phyloP scores from a whole-genome alignment of 2,329 filamentous ascomycete genomes.

The Penicillium palitans region DNA sequence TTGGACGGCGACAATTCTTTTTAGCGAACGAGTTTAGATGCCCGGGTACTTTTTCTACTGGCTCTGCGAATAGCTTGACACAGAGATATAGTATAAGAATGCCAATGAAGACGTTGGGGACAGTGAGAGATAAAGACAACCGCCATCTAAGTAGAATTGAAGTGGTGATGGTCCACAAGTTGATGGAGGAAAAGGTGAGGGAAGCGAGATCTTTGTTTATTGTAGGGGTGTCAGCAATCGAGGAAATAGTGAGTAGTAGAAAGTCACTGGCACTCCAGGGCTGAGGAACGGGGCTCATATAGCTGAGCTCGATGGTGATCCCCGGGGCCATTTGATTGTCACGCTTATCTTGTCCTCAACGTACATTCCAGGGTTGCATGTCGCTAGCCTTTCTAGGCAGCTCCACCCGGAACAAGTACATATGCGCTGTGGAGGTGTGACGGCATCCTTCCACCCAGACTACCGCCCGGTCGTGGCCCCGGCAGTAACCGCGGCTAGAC shows the following conservation, averaged over 20 bases:
- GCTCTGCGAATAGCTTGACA: slow-evolving; percentile 33
- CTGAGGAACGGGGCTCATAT: slow-evolving; percentile 20
- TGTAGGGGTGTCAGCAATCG: slow-evolving; percentile 9
- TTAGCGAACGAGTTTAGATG: slow-evolving; percentile 22
- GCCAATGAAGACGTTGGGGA: slow-evolving; percentile 34
- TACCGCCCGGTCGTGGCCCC: background rate
- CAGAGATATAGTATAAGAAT: slow-evolving; percentile 36
- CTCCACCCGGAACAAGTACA: slow-evolving; percentile 22
- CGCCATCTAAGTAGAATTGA: slow-evolving; percentile 34
- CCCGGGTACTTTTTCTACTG: slow-evolving; percentile 31
- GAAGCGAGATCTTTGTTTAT: slow-evolving; percentile 3
- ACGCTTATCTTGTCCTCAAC: slow-evolving; percentile 15
- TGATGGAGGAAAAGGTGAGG: slow-evolving; percentile 5
- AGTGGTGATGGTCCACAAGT: slow-evolving; percentile 20
- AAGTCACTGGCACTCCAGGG: background rate
- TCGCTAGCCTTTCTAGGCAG: slow-evolving; percentile 26
- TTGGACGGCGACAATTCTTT: slow-evolving; percentile 8
- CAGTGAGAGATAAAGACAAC: slow-evolving; percentile 33
- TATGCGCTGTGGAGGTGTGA: background rate
- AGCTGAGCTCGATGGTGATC: slow-evolving; percentile 12
- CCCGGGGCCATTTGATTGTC: background rate
- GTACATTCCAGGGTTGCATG: background rate
- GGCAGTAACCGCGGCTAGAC: background rate
- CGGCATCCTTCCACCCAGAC: background rate
- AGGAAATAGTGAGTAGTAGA: slow-evolving; percentile 1